Evolutionary conservation across 2,329 filamentous ascomycete genomes (phyloP).

Genomic region (Emmonsiellopsis sp.): DNA sequence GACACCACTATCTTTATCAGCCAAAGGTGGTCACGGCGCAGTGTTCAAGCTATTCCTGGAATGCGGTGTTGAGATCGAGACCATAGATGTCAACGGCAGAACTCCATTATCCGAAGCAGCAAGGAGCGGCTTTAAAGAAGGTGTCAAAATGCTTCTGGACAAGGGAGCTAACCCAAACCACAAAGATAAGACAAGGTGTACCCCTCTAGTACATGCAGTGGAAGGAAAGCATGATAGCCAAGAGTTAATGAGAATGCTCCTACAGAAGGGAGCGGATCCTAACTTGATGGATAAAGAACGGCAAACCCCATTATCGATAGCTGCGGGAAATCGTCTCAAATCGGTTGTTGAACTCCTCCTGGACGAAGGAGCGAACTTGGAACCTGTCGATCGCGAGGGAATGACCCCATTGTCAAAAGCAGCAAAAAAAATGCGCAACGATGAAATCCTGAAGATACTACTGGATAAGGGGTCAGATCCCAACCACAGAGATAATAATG

Average conservation of each 20-base stretch:
- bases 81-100: background rate
- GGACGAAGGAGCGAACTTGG: too few relatives aligned
- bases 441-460: background rate
- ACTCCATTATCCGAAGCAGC: background rate
- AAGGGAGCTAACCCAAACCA: too few relatives aligned
- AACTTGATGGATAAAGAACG: conserved; percentile 1
- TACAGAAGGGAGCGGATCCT: background rate
- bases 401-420: background rate
- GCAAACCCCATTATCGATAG: conserved; percentile 6
- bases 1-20: background rate
- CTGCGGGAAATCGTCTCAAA: conserved; percentile 2
- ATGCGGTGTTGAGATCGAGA: background rate
- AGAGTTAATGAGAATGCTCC: too few relatives aligned
- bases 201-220: too few relatives aligned
- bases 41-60: background rate
- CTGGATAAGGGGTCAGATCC: background rate
- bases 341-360: background rate
- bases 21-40: background rate
- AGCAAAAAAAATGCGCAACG: background rate
- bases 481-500: background rate
- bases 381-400: too few relatives aligned
- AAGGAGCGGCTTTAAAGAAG: background rate
- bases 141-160: conserved; percentile 1
- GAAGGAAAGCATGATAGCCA: too few relatives aligned
- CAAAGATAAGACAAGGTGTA: too few relatives aligned